Conservation (phyloP, 2,329 filamentous ascomycete genomes). For the Drechslerella dactyloides region DNA sequence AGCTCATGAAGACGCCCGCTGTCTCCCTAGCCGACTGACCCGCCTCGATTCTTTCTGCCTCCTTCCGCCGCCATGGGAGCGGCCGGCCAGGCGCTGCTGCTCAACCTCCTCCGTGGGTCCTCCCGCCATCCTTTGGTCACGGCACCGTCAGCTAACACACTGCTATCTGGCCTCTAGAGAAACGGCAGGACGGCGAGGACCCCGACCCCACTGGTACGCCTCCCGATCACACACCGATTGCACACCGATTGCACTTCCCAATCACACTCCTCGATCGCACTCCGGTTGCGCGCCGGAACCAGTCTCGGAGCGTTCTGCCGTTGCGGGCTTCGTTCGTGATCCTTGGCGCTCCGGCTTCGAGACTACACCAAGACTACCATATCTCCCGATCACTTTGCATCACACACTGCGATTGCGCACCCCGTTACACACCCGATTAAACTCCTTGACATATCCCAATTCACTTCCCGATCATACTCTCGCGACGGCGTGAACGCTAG, state of each 20-base stretch:
- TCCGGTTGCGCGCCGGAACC: too few relatives aligned
- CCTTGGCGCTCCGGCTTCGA: too few relatives aligned
- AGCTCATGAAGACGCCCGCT: conserved; percentile 6
- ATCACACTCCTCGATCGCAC: too few relatives aligned
- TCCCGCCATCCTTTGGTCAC: background rate
- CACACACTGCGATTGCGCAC: too few relatives aligned
- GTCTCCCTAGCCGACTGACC: background rate
- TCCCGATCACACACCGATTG: background rate
- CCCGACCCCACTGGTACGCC: conserved; percentile 36
- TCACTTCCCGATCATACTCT: too few relatives aligned
- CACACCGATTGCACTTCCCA: background rate
- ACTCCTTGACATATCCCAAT: too few relatives aligned
- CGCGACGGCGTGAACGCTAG: conserved; percentile 53
- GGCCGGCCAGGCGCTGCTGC: conserved; percentile 31
- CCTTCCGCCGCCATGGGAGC: conserved; percentile 33
- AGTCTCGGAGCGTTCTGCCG: too few relatives aligned
- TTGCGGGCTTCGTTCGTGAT: too few relatives aligned
- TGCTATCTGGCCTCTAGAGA: conserved; percentile 13
- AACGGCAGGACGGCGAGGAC: conserved; percentile 46
- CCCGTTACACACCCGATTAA: too few relatives aligned
- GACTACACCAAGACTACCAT: too few relatives aligned
- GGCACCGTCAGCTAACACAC: background rate
- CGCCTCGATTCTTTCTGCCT: background rate
- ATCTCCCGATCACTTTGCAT: too few relatives aligned
- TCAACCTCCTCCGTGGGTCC: conserved; percentile 44